Conservation (phyloP, 2,329 filamentous ascomycete genomes). For the Neonectria sp. region DNA sequence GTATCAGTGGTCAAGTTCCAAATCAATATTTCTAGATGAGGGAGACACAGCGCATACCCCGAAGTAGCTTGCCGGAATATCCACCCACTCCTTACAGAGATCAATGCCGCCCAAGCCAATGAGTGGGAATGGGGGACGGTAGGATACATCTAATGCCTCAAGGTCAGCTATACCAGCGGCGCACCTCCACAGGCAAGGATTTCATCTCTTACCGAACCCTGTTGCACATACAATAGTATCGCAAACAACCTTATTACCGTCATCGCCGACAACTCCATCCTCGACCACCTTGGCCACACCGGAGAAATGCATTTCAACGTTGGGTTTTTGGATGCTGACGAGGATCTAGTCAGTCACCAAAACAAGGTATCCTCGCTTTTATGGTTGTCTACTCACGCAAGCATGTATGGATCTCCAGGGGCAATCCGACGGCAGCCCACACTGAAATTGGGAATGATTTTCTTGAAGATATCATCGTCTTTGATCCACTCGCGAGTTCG, state of each 20-base stretch:
- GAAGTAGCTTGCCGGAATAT: background rate
- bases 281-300: background rate
- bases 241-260: slow-evolving; percentile 2
- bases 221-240: slow-evolving; percentile 23
- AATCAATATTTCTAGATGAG: too few relatives aligned
- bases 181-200: background rate
- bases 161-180: background rate
- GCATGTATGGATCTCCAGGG: slow-evolving; percentile 19
- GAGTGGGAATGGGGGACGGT: slow-evolving; percentile 7
- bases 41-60: too few relatives aligned
- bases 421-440: slow-evolving; percentile 17
- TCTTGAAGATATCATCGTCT: background rate
- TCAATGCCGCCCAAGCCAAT: background rate
- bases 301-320: slow-evolving; percentile 20
- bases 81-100: slow-evolving; percentile 4
- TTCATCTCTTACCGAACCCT: slow-evolving; percentile 18
- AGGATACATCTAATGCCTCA: background rate
- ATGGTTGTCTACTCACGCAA: slow-evolving; percentile 20
- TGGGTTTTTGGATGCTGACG: slow-evolving; percentile 10
- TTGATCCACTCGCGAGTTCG: background rate
- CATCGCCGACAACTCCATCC: slow-evolving; percentile 9
- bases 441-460: slow-evolving; percentile 1
- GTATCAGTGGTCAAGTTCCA: background rate
- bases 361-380: too few relatives aligned
- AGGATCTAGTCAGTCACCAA: background rate